Evolutionary conservation across 1,139 yeast genomes (phyloP), one percentile per base, ranked within the genome.

Genomic region (Debaryomycetaceae sp.): DNA sequence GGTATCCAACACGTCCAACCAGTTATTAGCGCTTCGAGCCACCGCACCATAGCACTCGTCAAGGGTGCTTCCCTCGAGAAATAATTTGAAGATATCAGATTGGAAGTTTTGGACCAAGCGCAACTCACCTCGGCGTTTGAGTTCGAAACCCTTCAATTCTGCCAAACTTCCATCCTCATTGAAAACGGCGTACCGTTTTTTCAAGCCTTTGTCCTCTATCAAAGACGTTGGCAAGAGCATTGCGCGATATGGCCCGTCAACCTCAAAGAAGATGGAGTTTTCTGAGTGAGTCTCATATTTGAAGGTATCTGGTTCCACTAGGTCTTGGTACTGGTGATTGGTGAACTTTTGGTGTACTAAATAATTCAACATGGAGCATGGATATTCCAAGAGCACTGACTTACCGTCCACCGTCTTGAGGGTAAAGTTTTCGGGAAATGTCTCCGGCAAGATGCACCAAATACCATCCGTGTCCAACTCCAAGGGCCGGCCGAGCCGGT

Each of bases 381-480:
- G 97, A 49, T 90, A 92, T 15, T 95, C 92, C 30, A 87, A 63
- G 29, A 72, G 68, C 6, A 85, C 55, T 33, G 71, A 76, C 47
- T 83, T 83, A 4, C 97, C 98, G 45, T 79, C 77, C 39, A 74
- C 72, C 39, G 82, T 53, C 37, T 73, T 68, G 46, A 92, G 73
- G 16, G 65, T 64, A 49, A 68, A 86, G 41, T 86, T 82, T 45
- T 90, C 98, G 0, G 99, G 99, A 49, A 92, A 92, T 1, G 95
- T 72, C 27, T 73, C 68, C 1, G 99, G 98, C 29, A 92, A 60
- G 40, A 87, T 90, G 70, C 99, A 92, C 99, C 99, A 92, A 49
- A 92, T 92, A 63, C 99, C 99, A 66, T 92, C 99, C 0, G 99
- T 92, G 54, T 92, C 99, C 39, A 92, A 68, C 49, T 92, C 99